Conservation (phyloP, 169 alveolate genomes). For the Cryptosporidium viatorum region DNA sequence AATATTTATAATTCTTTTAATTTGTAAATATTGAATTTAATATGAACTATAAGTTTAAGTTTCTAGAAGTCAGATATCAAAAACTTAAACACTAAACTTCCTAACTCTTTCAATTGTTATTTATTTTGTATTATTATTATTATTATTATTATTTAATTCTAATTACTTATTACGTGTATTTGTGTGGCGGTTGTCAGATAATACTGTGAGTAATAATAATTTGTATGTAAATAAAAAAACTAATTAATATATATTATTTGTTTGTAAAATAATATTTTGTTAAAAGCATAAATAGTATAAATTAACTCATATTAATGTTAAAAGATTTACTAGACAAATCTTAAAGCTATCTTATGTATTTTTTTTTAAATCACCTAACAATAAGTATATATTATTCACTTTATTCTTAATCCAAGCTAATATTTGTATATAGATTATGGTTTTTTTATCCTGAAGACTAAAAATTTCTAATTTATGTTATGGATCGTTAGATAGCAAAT, state of each 20-base stretch:
- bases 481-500: background rate
- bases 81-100: background rate
- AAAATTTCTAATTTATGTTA: background rate
- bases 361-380: too few species aligned
- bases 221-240: background rate
- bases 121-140: too few species aligned
- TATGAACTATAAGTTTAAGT: background rate
- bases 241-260: background rate
- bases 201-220: background rate
- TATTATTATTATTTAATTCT: too few species aligned
- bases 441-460: background rate
- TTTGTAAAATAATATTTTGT: background rate
- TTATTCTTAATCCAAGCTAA: too few species aligned
- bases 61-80: background rate
- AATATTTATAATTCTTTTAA: too few species aligned
- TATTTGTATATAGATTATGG: background rate
- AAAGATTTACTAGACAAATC: background rate
- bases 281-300: background rate
- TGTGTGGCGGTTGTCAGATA: slow-evolving; percentile 22
- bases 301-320: background rate
- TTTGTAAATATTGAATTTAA: background rate
- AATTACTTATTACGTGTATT: background rate
- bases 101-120: background rate
- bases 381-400: too few species aligned
- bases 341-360: background rate